Percentiles rank a stretch among this genome's conserved stretches.
Evolutionary conservation across 2,329 filamentous ascomycete species (phyloP).

Genomic region (Neonectria ditissima): DNA sequence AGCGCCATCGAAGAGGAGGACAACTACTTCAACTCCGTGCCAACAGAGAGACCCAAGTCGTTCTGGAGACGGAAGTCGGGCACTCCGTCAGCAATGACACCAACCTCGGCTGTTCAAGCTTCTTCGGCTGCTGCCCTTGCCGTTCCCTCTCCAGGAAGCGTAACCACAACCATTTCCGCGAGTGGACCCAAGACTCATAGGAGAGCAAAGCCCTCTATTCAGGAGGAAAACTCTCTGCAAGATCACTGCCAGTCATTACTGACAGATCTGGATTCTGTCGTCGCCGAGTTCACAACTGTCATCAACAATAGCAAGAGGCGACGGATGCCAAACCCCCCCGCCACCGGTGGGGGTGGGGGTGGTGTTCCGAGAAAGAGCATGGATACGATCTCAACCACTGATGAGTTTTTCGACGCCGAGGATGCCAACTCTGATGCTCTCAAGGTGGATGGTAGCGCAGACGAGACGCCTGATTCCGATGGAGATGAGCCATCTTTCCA

Average conservation of each 20-base stretch:
- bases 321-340: constrained; percentile 67
- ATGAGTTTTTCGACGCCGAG: constrained; percentile 96
- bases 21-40: constrained; percentile 63
- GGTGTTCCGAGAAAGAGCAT: constrained; percentile 71
- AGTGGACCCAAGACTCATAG: constrained; percentile 50
- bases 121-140: constrained; percentile 54
- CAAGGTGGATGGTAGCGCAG: constrained; percentile 78
- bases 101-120: constrained; percentile 54
- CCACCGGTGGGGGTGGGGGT: constrained; percentile 55
- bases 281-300: constrained; percentile 83
- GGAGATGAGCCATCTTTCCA: constrained; percentile 65
- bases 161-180: constrained; percentile 46
- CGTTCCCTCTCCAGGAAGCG: constrained; percentile 56
- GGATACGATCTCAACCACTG: constrained; percentile 80
- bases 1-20: constrained; percentile 64
- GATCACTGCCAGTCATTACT: constrained; percentile 88
- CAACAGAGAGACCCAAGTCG: constrained; percentile 64
- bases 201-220: constrained; percentile 53
- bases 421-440: constrained; percentile 75
- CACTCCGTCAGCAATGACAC: constrained; percentile 55
- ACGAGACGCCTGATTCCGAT: constrained; percentile 70
- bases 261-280: constrained; percentile 84
- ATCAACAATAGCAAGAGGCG: constrained; percentile 84
- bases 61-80: constrained; percentile 96
- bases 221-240: constrained; percentile 76